Conservation (phyloP, 257 asterid species). For the Nicotiana sylvestris region DNA sequence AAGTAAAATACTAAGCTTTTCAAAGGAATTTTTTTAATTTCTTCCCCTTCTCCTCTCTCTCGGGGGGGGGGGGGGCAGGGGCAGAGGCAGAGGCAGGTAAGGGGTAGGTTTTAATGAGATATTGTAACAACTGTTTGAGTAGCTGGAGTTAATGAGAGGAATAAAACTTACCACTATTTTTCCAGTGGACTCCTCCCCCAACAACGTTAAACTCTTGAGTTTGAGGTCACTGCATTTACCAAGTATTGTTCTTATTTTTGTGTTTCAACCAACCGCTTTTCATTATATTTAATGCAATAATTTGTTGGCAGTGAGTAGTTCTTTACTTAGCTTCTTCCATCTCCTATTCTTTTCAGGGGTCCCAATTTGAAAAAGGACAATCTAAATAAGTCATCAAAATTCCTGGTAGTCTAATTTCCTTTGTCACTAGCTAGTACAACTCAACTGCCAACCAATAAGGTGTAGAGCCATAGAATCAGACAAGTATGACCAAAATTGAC, state of each 20-base stretch:
- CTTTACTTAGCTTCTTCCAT: neutral
- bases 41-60: too few species aligned
- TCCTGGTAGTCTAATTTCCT: neutral
- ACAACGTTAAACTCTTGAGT: neutral
- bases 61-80: too few species aligned
- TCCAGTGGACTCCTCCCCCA: neutral
- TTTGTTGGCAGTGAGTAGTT: neutral
- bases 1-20: too few species aligned
- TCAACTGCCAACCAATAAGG: slow-evolving; percentile 1
- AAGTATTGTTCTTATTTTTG: neutral
- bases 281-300: neutral
- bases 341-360: neutral
- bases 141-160: neutral
- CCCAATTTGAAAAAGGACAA: neutral
- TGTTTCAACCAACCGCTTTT: neutral
- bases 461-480: neutral
- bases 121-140: neutral
- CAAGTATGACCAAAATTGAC: neutral
- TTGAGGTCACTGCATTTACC: slow-evolving; percentile 1
- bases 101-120: neutral
- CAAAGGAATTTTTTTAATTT: too few species aligned
- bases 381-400: neutral
- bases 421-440: slow-evolving; percentile 13
- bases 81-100: too few species aligned
- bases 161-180: neutral